Base-by-base conservation (phyloP, 129 eudicot genomes). In the Escallonia rubra region DNA sequence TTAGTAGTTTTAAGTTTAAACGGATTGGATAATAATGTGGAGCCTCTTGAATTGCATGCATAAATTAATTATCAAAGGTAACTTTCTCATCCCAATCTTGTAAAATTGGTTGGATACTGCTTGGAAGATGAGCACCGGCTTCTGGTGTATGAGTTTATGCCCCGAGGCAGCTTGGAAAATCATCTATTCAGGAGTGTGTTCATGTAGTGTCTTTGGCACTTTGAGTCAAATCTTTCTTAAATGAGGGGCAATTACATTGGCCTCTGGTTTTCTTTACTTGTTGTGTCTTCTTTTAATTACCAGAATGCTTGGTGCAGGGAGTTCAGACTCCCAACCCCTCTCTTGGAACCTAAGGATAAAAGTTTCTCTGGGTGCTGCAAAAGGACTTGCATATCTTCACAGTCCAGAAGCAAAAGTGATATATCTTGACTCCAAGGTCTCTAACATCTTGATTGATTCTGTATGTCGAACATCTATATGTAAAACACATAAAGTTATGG, bases 311-410 rank as follows among this genome's bases (percentile, higher is more conserved):
- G 53, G 44, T 60, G 63, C 73, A 89, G 96, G 92, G 47, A 82
- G 85, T 64, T 72, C 92, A 43, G 62, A 85, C 77, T 80, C 82
- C 75, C 85, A 82, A 61, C 92, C 96, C 10, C 85, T 89, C n/a
- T 74, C 89, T 23, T 89, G 96, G 96, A 83, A 61, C 75, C 78
- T 82, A 8, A 81, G 96, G 0, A 75, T 89, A 72, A 85, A 86
- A 68, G 84, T 78, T 70, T 86, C 86, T 80, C 85, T 88, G 56
- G 96, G 91, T 56, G 91, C 96, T 49, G 96, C 96, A 6, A 85
- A 78, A 80, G 96, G 96, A 53, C 87, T 88, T 45, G 96, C 87
- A 2, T 88, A 80, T 67, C 91, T 88, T 75, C 96, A 88, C 63
- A 83, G 96, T 60, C 96, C 89, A 4, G 76, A 80, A 66, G 88